Percentiles rank a stretch among this genome's conserved stretches.
phyloP scores from a whole-genome alignment of 2,329 filamentous ascomycete species.

The Fusarium buharicum region DNA sequence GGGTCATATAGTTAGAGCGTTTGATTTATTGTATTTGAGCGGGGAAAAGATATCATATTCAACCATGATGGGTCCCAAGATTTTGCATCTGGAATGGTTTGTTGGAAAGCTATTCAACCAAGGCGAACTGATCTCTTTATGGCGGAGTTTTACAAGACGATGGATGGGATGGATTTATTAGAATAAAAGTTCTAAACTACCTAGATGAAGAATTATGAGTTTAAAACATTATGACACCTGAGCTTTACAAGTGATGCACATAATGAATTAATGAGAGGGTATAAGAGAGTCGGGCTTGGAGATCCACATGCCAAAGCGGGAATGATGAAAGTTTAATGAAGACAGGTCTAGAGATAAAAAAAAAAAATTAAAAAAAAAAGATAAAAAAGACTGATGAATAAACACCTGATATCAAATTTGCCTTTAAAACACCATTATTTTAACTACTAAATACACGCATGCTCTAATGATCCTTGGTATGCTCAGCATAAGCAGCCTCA shows the following conservation, averaged over 20 bases:
- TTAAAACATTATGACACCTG: not conserved
- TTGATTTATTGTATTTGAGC: conserved; percentile 17
- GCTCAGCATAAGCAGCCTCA: conserved; percentile 68
- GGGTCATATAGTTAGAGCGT: conserved; percentile 25
- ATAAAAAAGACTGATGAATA: not conserved
- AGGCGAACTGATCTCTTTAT: conserved; percentile 33
- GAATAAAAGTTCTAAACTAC: conserved; percentile 21
- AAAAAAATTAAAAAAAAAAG: too few relatives aligned
- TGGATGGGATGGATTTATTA: conserved; percentile 10
- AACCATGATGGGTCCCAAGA: conserved; percentile 34
- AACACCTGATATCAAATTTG: conserved; percentile 32
- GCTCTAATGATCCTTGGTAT: conserved; percentile 32
- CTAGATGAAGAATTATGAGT: conserved; percentile 12
- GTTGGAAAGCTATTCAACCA: conserved; percentile 36
- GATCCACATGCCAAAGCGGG: too few relatives aligned
- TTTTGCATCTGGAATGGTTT: conserved; percentile 33
- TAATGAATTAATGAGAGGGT: too few relatives aligned
- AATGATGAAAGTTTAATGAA: too few relatives aligned
- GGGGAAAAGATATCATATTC: conserved; percentile 38
- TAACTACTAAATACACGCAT: not conserved
- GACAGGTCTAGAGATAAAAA: too few relatives aligned
- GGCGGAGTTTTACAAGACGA: conserved; percentile 31
- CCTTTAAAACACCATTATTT: conserved; percentile 30
- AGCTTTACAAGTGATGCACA: not conserved
- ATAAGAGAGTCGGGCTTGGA: too few relatives aligned